Base-by-base conservation (phyloP, 805 yeast species). In the Ascoidea asiatica region DNA sequence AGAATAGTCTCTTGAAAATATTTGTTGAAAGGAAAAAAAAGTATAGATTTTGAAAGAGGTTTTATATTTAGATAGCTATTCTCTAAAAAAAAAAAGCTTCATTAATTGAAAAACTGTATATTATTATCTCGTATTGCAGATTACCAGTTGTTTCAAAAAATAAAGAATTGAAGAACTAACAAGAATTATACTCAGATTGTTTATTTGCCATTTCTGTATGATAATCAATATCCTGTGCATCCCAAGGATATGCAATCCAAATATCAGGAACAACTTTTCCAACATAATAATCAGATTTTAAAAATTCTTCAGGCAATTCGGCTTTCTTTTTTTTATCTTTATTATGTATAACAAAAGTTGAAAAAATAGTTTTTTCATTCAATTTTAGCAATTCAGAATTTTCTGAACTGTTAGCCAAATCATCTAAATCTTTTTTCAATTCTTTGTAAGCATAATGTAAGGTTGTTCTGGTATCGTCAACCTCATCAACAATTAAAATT, bases 171-270 rank as follows among this genome's bases (percentile, higher is more conserved):
- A 18, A 7, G n/a, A n/a, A n/a, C n/a, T n/a, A n/a, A n/a, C n/a
- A n/a, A n/a, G 40, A 35, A 39, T 49, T 75, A 53, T 67, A 68
- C 58, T 80, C 75, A 33, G 88, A 89, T 63, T 84, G 94, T 43
- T 63, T 66, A 44, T 66, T 64, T 22, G 94, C 90, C 36, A 58
- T 56, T 51, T 66, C 67, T 20, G 92, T 80, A 59, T 85, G 95
- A 50, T 68, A 69, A 55, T 83, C 95, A 52, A 85, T 86, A 61
- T 85, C 92, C 21, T 61, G 64, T 18, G 92, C 81, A 58, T 86
- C 95, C 94, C 95, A 85, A 38, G 95, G 95, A 61, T 86, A 85
- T 38, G 90, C 88, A 53, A 85, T 77, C 95, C 95, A 85, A 55
- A 66, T 67, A 57, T 85, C 95, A 21, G 77, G 78, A 37, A 82